Evolutionary conservation across 805 yeast species (phyloP).

Genomic region (Myxozyma mucilagina): DNA sequence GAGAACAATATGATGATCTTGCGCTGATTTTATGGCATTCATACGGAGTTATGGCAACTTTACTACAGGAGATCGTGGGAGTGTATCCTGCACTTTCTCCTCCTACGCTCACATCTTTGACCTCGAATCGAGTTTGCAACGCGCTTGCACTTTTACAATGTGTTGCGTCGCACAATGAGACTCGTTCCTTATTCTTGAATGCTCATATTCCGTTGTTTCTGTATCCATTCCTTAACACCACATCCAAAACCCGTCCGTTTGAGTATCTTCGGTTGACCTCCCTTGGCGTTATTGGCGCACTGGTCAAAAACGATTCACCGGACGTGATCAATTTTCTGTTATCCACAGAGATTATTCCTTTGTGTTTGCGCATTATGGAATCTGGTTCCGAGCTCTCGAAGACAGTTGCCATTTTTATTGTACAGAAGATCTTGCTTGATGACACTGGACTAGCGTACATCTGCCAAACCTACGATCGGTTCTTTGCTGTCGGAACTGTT

Average conservation of each 20-base stretch:
- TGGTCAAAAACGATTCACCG: slow-evolving; percentile 93
- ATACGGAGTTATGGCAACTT: slow-evolving; percentile 91
- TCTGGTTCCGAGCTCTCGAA: slow-evolving; percentile 89
- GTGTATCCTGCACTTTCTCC: slow-evolving; percentile 90
- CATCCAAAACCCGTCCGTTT: slow-evolving; percentile 87
- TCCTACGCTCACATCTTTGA: slow-evolving; percentile 78
- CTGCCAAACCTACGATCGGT: slow-evolving; percentile 93
- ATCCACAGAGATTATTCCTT: slow-evolving; percentile 95
- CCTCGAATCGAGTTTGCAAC: slow-evolving; percentile 91
- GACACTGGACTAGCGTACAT: slow-evolving; percentile 89
- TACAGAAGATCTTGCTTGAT: slow-evolving; percentile 88
- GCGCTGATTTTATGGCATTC: slow-evolving; percentile 94
- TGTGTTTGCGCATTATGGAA: slow-evolving; percentile 93
- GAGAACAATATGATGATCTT: slow-evolving; percentile 92
- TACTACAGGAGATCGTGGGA: slow-evolving; percentile 82
- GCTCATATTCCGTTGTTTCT: slow-evolving; percentile 91
- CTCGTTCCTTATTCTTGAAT: slow-evolving; percentile 76
- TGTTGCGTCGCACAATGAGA: slow-evolving; percentile 92
- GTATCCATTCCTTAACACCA: slow-evolving; percentile 91
- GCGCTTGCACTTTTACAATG: slow-evolving; percentile 93
- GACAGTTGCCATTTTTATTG: slow-evolving; percentile 94
- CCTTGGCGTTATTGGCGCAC: slow-evolving; percentile 94
- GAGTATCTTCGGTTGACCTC: slow-evolving; percentile 91
- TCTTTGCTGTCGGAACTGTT: slow-evolving; percentile 90
- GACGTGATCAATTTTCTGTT: slow-evolving; percentile 88